phyloP scores from a whole-genome alignment of 495 filamentous ascomycete genomes.

The Penicillium nucicola region DNA sequence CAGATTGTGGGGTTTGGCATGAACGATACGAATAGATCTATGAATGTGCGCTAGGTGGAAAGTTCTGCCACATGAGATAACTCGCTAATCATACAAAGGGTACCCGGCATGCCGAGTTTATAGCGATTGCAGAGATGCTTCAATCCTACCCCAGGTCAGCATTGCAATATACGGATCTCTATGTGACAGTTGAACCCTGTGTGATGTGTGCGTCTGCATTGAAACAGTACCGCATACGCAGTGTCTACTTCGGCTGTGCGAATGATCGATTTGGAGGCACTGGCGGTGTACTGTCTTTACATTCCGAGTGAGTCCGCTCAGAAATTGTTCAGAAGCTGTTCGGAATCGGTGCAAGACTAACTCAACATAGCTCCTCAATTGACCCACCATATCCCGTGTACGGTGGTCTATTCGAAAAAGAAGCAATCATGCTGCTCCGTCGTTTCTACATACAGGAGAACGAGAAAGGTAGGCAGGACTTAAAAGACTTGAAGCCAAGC shows the following conservation, averaged over 20 bases:
- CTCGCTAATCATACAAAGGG: slow-evolving; percentile 50
- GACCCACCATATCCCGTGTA: slow-evolving; percentile 72
- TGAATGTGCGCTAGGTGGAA: slow-evolving; percentile 51
- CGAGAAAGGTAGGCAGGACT: slow-evolving; percentile 69
- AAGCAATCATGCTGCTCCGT: slow-evolving; percentile 85
- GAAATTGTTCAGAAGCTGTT: neutral
- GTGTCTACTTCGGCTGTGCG: slow-evolving; percentile 88
- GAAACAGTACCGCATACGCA: slow-evolving; percentile 74
- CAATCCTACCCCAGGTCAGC: slow-evolving; percentile 53
- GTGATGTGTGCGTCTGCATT: slow-evolving; percentile 97
- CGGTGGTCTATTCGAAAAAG: slow-evolving; percentile 79
- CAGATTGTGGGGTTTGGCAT: slow-evolving; percentile 80
- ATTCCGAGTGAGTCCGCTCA: slow-evolving; percentile 58
- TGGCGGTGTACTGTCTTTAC: slow-evolving; percentile 83
- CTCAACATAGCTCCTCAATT: slow-evolving; percentile 45
- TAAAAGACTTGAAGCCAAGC: neutral
- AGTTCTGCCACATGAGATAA: neutral
- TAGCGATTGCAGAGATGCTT: slow-evolving; percentile 70
- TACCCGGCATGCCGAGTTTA: slow-evolving; percentile 90
- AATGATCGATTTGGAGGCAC: slow-evolving; percentile 97
- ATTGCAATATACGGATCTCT: slow-evolving; percentile 72
- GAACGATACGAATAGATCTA: slow-evolving; percentile 92
- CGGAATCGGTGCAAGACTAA: slow-evolving; percentile 10
- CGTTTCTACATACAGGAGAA: slow-evolving; percentile 98
- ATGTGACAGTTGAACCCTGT: slow-evolving; percentile 96